phyloP scores from a whole-genome alignment of 129 eudicot species.

The Dittrichia graveolens region DNA sequence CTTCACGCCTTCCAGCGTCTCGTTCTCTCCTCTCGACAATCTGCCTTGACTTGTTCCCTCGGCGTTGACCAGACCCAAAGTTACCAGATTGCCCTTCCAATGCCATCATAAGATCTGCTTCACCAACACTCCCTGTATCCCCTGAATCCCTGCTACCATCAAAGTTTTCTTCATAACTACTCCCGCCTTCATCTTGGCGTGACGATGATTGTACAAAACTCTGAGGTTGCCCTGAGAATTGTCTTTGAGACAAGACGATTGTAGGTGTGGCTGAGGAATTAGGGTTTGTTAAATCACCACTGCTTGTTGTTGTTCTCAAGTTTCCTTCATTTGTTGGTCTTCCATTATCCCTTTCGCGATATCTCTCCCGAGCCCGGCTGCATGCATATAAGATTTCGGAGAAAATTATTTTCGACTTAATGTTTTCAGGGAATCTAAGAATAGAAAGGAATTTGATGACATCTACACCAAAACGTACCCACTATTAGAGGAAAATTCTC shows the following conservation, averaged over 20 bases:
- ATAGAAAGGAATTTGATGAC: too few relatives aligned
- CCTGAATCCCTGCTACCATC: slow-evolving; percentile 92
- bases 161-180: slow-evolving; percentile 81
- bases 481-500: slow-evolving; percentile 72
- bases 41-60: slow-evolving; percentile 87
- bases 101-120: slow-evolving; percentile 63
- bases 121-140: slow-evolving; percentile 93
- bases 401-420: not conserved
- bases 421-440: too few relatives aligned
- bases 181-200: slow-evolving; percentile 79
- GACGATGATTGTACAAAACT: slow-evolving; percentile 81
- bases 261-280: slow-evolving; percentile 47
- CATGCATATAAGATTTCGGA: not conserved
- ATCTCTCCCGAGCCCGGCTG: slow-evolving; percentile 83
- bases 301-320: slow-evolving; percentile 49
- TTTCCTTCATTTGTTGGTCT: slow-evolving; percentile 61
- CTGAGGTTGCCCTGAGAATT: slow-evolving; percentile 70
- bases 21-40: slow-evolving; percentile 82
- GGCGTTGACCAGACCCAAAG: slow-evolving; percentile 61
- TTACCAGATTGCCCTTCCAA: slow-evolving; percentile 69
- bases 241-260: slow-evolving; percentile 58
- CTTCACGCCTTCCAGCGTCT: slow-evolving; percentile 79
- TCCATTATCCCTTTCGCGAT: slow-evolving; percentile 82
- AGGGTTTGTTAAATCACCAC: slow-evolving; percentile 46
- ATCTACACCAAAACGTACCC: slow-evolving; percentile 45